A percentile compares a stretch with the other conserved stretches of the same genome.
Conservation (phyloP, 2,329 filamentous ascomycete genomes). For the Penicillium sp. region DNA sequence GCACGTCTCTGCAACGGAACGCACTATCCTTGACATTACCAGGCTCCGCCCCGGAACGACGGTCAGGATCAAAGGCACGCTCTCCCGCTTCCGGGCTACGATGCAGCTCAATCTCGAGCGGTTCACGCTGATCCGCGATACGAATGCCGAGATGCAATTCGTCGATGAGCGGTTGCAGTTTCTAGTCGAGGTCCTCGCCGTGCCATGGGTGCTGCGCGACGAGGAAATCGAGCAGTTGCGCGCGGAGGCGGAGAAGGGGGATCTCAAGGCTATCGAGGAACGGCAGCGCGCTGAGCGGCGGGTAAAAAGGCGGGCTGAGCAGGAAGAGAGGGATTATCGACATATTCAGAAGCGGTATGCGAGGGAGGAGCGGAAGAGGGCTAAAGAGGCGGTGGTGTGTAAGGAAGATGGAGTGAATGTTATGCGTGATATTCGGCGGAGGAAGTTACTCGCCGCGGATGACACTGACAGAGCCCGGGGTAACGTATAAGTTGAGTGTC, state of each 20-base stretch:
- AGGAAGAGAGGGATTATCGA: conserved; percentile 43
- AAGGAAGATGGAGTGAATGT: conserved; percentile 33
- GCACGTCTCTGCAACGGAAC: conserved; percentile 31
- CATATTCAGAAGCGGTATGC: conserved; percentile 39
- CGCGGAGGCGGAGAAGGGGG: conserved; percentile 44
- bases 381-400: conserved; percentile 34
- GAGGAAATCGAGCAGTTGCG: conserved; percentile 48
- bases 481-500: not conserved
- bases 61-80: conserved; percentile 60
- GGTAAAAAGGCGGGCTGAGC: conserved; percentile 27
- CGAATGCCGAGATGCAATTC: conserved; percentile 56
- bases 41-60: conserved; percentile 53
- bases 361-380: conserved; percentile 45
- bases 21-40: conserved; percentile 48
- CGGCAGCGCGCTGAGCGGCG: conserved; percentile 34
- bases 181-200: conserved; percentile 51
- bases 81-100: conserved; percentile 52
- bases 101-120: conserved; percentile 60
- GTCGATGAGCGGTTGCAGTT: conserved; percentile 56
- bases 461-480: not conserved
- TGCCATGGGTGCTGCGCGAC: conserved; percentile 55
- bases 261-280: conserved; percentile 41
- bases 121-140: conserved; percentile 52
- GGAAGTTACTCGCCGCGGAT: not conserved
- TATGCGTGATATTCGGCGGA: conserved; percentile 24